A percentile compares a stretch with the other conserved stretches of the same genome.
phyloP scores from a whole-genome alignment of 2,329 filamentous ascomycete genomes.

The Achaetomium macrosporum region DNA sequence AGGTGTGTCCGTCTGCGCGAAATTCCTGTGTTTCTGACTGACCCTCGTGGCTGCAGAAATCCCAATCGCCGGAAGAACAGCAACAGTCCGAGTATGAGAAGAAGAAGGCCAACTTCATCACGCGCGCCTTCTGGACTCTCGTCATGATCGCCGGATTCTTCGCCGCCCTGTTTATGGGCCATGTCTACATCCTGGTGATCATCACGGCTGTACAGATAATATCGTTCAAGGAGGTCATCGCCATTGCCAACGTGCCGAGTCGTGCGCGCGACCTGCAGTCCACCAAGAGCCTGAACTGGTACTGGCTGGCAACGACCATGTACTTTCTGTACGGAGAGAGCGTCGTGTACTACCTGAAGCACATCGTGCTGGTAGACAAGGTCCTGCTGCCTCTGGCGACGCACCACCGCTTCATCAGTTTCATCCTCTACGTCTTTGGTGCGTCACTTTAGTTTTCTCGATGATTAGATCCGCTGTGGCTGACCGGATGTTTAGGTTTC shows the following conservation, averaged over 20 bases:
- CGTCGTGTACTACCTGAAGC: slow-evolving; percentile 99
- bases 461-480: not conserved
- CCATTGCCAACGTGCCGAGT: slow-evolving; percentile 91
- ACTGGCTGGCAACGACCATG: slow-evolving; percentile 98
- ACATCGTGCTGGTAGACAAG: slow-evolving; percentile 91
- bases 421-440: slow-evolving; percentile 97
- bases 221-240: slow-evolving; percentile 98
- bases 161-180: slow-evolving; percentile 83
- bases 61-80: slow-evolving; percentile 34
- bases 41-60: slow-evolving; percentile 35
- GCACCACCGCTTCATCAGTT: slow-evolving; percentile 97
- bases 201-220: slow-evolving; percentile 93
- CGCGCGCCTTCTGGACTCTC: slow-evolving; percentile 93
- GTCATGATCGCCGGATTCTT: slow-evolving; percentile 97
- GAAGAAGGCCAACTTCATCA: slow-evolving; percentile 98
- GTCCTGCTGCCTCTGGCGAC: slow-evolving; percentile 89
- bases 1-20: slow-evolving; percentile 24
- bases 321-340: slow-evolving; percentile 99
- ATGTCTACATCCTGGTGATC: slow-evolving; percentile 93
- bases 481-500: slow-evolving; percentile 59
- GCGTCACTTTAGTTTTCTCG: slow-evolving; percentile 31
- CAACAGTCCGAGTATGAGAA: slow-evolving; percentile 75
- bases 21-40: slow-evolving; percentile 9
- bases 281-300: slow-evolving; percentile 97
- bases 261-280: slow-evolving; percentile 84